Percentiles rank a stretch among this genome's conserved stretches.
Evolutionary conservation across 1,284 basidiomycete species (phyloP).

Genomic region (Papiliotrema terrestris): DNA sequence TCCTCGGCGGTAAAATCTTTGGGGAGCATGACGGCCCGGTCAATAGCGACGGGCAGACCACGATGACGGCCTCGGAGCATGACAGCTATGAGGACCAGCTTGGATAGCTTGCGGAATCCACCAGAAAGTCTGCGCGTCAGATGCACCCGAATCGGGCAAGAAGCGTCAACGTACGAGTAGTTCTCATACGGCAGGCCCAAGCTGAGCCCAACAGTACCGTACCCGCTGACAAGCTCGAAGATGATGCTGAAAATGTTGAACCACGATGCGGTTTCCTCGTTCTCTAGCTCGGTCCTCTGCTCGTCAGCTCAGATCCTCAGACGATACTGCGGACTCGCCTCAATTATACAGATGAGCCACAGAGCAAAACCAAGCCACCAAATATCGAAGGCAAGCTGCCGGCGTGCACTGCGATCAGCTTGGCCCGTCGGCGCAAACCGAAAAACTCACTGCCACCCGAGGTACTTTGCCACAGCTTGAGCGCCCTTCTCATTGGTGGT

Average conservation of each 20-base stretch:
- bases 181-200: conserved; percentile 63
- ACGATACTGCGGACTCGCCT: conserved; percentile 52
- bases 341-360: conserved; percentile 80
- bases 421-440: conserved; percentile 40
- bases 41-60: conserved; percentile 70
- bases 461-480: conserved; percentile 47
- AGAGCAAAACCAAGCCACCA: conserved; percentile 81
- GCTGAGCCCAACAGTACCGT: conserved; percentile 84
- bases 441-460: conserved; percentile 46
- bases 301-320: conserved; percentile 1
- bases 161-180: conserved; percentile 52
- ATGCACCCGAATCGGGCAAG: neutral
- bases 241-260: conserved; percentile 73
- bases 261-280: conserved; percentile 58
- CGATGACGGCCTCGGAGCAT: conserved; percentile 94
- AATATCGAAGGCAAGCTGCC: conserved; percentile 88
- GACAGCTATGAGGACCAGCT: conserved; percentile 76
- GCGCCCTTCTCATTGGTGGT: conserved; percentile 46
- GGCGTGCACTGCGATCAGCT: conserved; percentile 56
- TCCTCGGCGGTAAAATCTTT: conserved; percentile 43
- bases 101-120: conserved; percentile 72
- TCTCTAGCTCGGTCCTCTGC: conserved; percentile 60
- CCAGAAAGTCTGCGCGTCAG: conserved; percentile 63
- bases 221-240: conserved; percentile 68
- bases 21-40: conserved; percentile 49